Base-by-base conservation (phyloP, 2,329 filamentous ascomycete species). In the Colletotrichum agaves region DNA sequence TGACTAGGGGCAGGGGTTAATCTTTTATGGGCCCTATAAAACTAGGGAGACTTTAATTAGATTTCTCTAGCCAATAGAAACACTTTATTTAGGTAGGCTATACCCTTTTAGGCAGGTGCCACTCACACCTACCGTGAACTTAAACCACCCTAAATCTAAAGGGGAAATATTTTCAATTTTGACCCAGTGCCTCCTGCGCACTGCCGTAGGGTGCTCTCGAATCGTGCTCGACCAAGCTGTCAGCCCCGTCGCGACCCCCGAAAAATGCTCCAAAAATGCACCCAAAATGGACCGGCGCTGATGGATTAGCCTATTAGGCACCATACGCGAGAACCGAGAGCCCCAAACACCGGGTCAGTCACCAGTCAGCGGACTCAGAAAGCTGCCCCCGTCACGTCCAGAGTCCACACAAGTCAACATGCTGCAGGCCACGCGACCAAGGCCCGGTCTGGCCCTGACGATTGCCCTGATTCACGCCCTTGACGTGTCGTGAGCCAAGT, bases 401-500 rank as follows among this genome's bases (percentile, higher is more conserved):
- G 56, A 19, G 43, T 31, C 31, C 44, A 49, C 35, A 37, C 35
- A 37, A 37, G 50, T 55, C 50, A 56, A 33, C 27, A 52, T 52
- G 49, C 37, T 19, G 13, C 12, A 21, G 21, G n/a, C 49, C 31
- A 35, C 33, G 47, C 47, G 21, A 31, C 47, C 33, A 21, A 49
- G 47, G 17, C 21, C 47, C 10, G 47, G 23, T 33, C 23, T 17
- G 23, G 47, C 33, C 21, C 41, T 44, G 37, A 13, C 41, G 39
- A 15, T 33, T 53, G 50, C 50, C 50, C 50, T 53, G 50, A 53
- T 53, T 53, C 50, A 53, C 50, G 50, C 50, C 41, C 41, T 49
- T 49, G 57, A 60, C 57, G 57, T 31, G 44, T 60, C 44, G 44
- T 50, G 44, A 49, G 41, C 52, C 52, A 55, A 39, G 52, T 41